Evolutionary conservation across 2,329 filamentous ascomycete species (phyloP), one percentile per base, ranked within the genome.

Genomic region (Penicillium sp.): DNA sequence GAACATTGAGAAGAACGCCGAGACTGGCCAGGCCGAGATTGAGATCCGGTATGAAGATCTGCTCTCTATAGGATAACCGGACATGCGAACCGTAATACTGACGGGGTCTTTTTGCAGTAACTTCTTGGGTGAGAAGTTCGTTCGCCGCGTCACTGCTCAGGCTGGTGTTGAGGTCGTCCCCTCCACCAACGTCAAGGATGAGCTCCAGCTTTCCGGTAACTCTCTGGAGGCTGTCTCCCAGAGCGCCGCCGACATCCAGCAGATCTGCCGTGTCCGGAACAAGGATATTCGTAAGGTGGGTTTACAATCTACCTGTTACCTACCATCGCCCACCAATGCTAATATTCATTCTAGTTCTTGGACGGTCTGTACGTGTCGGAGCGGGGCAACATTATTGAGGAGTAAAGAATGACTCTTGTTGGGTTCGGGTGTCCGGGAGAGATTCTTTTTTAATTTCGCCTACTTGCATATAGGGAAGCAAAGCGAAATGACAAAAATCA

Each of bases 311-410:
- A 11, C 7, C 6, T 24, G 18, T 20, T 4, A 3, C 18, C 1
- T 20, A 20, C 14, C 22, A 23, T 20, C 16, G 29, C 18, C 6
- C 18, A 10, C 14, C 36, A 8, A 7, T 31, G 6, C 51, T 58
- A 42, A 58, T 38, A 29, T 20, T 23, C 23, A 28, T 10, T 35
- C 6, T 40, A 94, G 88, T 98, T 98, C 87, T 85, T 98, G 82
- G 94, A 98, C 80, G 93, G 93, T 85, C 82, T 98, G 76, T 98
- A 98, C 82, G 93, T 98, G 70, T 96, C 90, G 72, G 93, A 98
- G 87, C 87, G 89, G 81, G 86, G 87, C 77, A 95, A 97, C 85
- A 85, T 98, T 69, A 79, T 81, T 64, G 86, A 89, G 60, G 70
- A 74, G 47, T 74, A 70, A 63, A 68, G 56, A 59, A 57, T 63